Evolutionary conservation across 225 moss, liverwort and hornwort species (phyloP).

Genomic region (Thuidium tamariscinum): DNA sequence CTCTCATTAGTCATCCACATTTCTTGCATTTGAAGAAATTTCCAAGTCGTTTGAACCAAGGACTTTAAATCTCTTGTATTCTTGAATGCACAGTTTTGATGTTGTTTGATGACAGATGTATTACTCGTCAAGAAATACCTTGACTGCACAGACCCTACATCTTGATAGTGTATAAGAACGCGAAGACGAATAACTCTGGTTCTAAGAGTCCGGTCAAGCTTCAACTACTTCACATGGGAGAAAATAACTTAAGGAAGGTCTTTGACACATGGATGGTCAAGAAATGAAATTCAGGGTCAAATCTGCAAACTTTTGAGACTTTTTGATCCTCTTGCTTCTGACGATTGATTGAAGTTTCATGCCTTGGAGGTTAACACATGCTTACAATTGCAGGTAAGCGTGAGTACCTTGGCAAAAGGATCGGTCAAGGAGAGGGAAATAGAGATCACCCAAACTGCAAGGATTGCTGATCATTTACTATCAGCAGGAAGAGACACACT

Average conservation of each 20-base stretch:
- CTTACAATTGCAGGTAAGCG: constrained; percentile 55
- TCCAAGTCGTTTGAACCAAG: background rate
- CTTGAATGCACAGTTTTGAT: background rate
- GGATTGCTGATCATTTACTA: constrained; percentile 59
- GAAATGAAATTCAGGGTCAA: background rate
- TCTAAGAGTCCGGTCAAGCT: background rate
- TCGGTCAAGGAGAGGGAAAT: constrained; percentile 49
- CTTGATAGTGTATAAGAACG: background rate
- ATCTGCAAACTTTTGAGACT: background rate
- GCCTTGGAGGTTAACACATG: background rate
- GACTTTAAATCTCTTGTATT: background rate
- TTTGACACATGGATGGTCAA: background rate
- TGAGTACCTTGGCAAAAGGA: constrained; percentile 47
- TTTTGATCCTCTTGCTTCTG: background rate
- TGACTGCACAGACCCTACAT: background rate
- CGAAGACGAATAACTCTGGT: background rate
- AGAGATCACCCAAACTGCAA: constrained; percentile 56
- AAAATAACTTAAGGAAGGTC: background rate
- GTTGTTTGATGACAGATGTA: background rate
- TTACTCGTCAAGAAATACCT: background rate
- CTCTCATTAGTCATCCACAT: background rate
- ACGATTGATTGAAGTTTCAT: background rate
- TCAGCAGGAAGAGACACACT: constrained; percentile 74
- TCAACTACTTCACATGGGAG: background rate
- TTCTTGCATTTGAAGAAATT: background rate